phyloP scores from a whole-genome alignment of 495 filamentous ascomycete genomes.

The Neurospora sp. region DNA sequence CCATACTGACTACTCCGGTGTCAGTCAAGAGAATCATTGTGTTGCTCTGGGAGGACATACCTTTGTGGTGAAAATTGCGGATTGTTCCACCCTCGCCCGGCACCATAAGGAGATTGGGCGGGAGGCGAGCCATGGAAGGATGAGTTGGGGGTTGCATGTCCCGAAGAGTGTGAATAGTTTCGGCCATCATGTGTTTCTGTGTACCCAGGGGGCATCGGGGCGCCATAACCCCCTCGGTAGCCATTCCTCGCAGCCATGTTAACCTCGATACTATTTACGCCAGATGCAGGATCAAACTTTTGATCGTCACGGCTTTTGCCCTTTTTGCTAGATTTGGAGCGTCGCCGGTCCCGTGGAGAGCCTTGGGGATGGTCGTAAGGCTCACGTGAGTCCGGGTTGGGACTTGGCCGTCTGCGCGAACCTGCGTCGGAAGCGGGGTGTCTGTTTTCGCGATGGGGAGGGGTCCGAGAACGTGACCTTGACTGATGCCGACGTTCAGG shows the following conservation, averaged over 20 bases:
- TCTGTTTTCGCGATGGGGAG: conserved; percentile 19
- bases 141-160: conserved; percentile 46
- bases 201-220: conserved; percentile 21
- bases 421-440: conserved; percentile 26
- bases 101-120: conserved; percentile 54
- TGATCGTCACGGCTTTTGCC: conserved; percentile 26
- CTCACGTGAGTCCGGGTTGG: conserved; percentile 19
- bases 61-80: conserved; percentile 49
- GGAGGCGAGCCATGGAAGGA: conserved; percentile 61
- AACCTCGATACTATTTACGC: conserved; percentile 39
- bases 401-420: conserved; percentile 23
- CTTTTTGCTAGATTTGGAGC: conserved; percentile 26
- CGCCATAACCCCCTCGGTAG: conserved; percentile 29
- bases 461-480: conserved; percentile 23
- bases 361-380: conserved; percentile 18
- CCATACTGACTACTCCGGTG: conserved; percentile 43
- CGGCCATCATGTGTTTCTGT: conserved; percentile 26
- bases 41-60: conserved; percentile 32
- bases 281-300: conserved; percentile 28
- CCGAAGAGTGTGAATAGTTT: conserved; percentile 48
- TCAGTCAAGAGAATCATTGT: conserved; percentile 9
- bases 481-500: conserved; percentile 25
- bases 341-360: conserved; percentile 27
- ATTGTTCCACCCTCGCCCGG: conserved; percentile 48
- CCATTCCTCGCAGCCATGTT: conserved; percentile 33